phyloP scores from a whole-genome alignment of 2,329 filamentous ascomycete genomes.

The Botrytis fabae region DNA sequence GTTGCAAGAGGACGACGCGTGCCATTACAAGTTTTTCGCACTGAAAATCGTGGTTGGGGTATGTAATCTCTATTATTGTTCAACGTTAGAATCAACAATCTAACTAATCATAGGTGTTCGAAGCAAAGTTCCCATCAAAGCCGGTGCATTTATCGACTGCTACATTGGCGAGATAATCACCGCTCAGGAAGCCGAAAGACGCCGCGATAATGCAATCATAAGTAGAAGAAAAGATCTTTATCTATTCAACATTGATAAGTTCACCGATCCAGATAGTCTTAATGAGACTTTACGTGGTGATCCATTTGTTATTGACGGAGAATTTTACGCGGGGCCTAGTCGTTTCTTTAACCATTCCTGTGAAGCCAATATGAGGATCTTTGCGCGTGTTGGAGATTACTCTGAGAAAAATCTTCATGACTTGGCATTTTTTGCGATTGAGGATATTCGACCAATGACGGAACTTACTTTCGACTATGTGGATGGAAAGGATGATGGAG shows the following conservation, averaged over 20 bases:
- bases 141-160: constrained; percentile 76
- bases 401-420: constrained; percentile 74
- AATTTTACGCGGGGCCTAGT: constrained; percentile 75
- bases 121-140: constrained; percentile 61
- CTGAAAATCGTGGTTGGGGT: constrained; percentile 75
- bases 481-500: constrained; percentile 57
- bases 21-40: constrained; percentile 75
- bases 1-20: constrained; percentile 73
- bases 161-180: constrained; percentile 75
- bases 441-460: constrained; percentile 62
- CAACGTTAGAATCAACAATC: background rate
- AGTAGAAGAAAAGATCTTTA: constrained; percentile 72
- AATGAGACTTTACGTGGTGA: constrained; percentile 57
- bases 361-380: constrained; percentile 76
- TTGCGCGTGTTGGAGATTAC: constrained; percentile 75
- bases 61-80: constrained; percentile 33
- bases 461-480: constrained; percentile 82
- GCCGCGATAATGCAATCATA: constrained; percentile 57
- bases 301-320: constrained; percentile 66
- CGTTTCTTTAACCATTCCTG: constrained; percentile 85
- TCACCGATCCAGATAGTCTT: constrained; percentile 57
- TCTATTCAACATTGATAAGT: constrained; percentile 81
- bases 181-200: constrained; percentile 60
- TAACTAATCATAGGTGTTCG: constrained; percentile 54
- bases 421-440: constrained; percentile 71